A percentile compares a stretch with the other conserved stretches of the same genome.
Conservation (phyloP, 2,329 filamentous ascomycete species). For the Ciborinia camelliae region DNA sequence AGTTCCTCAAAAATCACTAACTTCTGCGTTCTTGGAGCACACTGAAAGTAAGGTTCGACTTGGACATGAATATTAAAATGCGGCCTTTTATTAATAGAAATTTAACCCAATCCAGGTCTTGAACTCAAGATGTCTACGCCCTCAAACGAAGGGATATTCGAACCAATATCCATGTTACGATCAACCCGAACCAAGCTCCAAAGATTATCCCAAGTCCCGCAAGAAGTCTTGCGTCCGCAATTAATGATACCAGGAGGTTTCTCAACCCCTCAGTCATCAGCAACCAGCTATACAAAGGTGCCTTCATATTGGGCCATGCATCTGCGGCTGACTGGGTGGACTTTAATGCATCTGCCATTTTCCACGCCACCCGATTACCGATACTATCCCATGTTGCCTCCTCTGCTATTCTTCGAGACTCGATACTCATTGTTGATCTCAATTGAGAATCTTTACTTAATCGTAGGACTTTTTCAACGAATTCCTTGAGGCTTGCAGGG, state of each 20-base stretch:
- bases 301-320: slow-evolving; percentile 6
- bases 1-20: too few relatives aligned
- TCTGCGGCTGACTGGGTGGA: background rate
- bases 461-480: slow-evolving; percentile 51
- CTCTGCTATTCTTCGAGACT: slow-evolving; percentile 54
- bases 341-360: slow-evolving; percentile 47
- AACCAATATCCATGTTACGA: slow-evolving; percentile 33
- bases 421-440: slow-evolving; percentile 45
- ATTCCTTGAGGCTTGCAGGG: slow-evolving; percentile 56
- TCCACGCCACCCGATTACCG: slow-evolving; percentile 65
- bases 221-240: slow-evolving; percentile 27
- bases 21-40: too few relatives aligned
- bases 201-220: slow-evolving; percentile 32
- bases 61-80: too few relatives aligned
- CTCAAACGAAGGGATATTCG: slow-evolving; percentile 24
- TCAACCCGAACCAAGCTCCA: slow-evolving; percentile 33
- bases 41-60: background rate
- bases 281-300: slow-evolving; percentile 31
- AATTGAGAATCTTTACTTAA: slow-evolving; percentile 47
- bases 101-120: background rate
- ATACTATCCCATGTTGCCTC: slow-evolving; percentile 69
- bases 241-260: slow-evolving; percentile 21
- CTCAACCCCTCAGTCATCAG: slow-evolving; percentile 26
- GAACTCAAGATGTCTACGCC: slow-evolving; percentile 19
- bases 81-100: background rate